Conservation (phyloP, 371 early-diverging fungal genomes). For the Scutellospora calospora region DNA sequence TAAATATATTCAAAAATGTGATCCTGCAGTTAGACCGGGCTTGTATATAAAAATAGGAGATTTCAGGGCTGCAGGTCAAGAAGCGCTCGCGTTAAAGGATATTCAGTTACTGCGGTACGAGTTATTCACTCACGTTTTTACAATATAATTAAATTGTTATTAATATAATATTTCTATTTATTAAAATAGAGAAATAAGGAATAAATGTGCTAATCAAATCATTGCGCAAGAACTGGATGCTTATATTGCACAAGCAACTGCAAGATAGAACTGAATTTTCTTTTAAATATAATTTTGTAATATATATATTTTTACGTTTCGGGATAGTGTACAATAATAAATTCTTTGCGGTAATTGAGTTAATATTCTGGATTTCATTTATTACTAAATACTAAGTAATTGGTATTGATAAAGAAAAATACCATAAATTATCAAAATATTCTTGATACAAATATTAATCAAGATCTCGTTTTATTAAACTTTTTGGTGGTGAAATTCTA, state of each 20-base stretch:
- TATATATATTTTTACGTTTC: background rate
- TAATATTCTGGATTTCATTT: too few relatives aligned
- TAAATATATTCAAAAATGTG: constrained; percentile 82
- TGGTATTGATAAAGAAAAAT: too few relatives aligned
- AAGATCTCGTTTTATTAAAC: too few relatives aligned
- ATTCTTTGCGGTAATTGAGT: too few relatives aligned
- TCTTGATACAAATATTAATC: too few relatives aligned
- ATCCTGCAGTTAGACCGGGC: constrained; percentile 69
- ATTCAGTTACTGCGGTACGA: constrained; percentile 67
- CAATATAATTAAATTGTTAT: constrained; percentile 37
- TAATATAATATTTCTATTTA: background rate
- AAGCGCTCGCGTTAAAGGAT: constrained; percentile 76
- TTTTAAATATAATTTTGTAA: background rate
- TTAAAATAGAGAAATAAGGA: constrained; percentile 58
- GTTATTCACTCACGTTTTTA: background rate
- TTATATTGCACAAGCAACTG: constrained; percentile 60
- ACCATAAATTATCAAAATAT: too few relatives aligned
- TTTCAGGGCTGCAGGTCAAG: constrained; percentile 81
- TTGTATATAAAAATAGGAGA: constrained; percentile 81
- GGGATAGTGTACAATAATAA: too few relatives aligned
- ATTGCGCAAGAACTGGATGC: constrained; percentile 64
- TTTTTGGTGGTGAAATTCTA: too few relatives aligned
- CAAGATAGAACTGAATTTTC: too few relatives aligned
- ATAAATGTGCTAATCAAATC: constrained; percentile 61
- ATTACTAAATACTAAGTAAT: too few relatives aligned